These are phyloP conservation scores for Trichoderma simmonsii DNA, from an alignment of 2,329 filamentous ascomycete genomes.

Conservation along the genomic window DNA sequence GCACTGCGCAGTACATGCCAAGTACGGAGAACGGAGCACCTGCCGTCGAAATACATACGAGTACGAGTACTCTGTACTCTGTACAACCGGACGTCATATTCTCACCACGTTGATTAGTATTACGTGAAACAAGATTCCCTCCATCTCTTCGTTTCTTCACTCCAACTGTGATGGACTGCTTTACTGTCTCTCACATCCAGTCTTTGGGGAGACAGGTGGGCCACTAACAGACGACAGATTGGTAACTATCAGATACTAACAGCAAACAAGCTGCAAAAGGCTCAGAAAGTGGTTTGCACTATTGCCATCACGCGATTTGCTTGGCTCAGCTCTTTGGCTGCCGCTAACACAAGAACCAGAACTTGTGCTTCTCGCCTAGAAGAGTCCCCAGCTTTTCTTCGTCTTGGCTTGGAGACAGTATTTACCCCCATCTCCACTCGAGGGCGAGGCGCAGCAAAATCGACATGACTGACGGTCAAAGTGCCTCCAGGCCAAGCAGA, in stretches of 20 bases:
- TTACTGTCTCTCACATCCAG: background rate
- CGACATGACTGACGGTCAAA: background rate
- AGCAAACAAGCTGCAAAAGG: background rate
- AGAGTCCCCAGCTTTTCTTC: background rate
- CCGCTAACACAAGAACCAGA: background rate
- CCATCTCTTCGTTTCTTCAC: background rate
- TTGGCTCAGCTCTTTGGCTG: background rate
- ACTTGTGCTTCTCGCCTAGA: background rate
- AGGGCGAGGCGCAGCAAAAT: constrained; percentile 17
- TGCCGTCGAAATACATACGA: background rate
- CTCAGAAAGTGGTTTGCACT: background rate
- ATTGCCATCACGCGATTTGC: background rate
- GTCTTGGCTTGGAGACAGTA: background rate
- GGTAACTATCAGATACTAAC: background rate
- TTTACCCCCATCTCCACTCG: background rate
- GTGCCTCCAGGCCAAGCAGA: background rate
- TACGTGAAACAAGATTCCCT: background rate
- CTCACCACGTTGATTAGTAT: background rate
- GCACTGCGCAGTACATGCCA: background rate
- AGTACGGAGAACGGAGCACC: background rate
- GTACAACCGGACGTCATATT: background rate
- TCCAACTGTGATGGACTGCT: background rate
- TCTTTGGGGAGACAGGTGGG: background rate
- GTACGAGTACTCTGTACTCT: background rate
- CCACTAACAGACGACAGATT: background rate